Percentiles rank a stretch among this genome's conserved stretches.
Conservation (phyloP, 208 protist genomes). For the Leptomonas pyrrhocoris region DNA sequence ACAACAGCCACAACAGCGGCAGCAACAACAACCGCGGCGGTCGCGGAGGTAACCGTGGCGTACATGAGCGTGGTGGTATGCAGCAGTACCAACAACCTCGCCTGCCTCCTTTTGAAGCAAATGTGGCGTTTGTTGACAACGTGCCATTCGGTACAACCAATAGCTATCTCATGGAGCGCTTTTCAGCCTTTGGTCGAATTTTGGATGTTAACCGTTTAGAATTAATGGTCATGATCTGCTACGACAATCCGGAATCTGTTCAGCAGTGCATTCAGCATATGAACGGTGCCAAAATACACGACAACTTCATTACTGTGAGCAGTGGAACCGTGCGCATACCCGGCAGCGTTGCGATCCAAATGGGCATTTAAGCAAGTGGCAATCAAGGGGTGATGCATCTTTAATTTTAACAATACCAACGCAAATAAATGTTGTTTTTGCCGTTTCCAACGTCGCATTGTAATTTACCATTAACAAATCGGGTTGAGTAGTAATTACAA, state of each 20-base stretch:
- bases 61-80: constrained; percentile 20
- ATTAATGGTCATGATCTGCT: constrained; percentile 75
- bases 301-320: constrained; percentile 80
- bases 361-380: constrained; percentile 44
- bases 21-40: neutral
- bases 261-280: constrained; percentile 83
- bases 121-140: constrained; percentile 81
- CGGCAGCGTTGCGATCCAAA: constrained; percentile 51
- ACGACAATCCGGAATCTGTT: constrained; percentile 79
- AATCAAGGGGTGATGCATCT: neutral
- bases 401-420: constrained; percentile 18
- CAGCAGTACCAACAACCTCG: constrained; percentile 19
- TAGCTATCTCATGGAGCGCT: constrained; percentile 71
- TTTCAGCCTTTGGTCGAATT: constrained; percentile 69
- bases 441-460: neutral
- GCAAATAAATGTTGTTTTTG: constrained; percentile 10
- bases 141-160: constrained; percentile 87
- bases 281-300: constrained; percentile 72
- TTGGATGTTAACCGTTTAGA: constrained; percentile 86
- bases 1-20: neutral
- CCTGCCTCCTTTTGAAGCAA: constrained; percentile 57
- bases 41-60: constrained; percentile 4
- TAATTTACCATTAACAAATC: too few relatives aligned
- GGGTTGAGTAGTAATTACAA: neutral
- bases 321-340: constrained; percentile 84